Evolutionary conservation across 208 protist genomes (phyloP).

Genomic region (Giardia muris): DNA sequence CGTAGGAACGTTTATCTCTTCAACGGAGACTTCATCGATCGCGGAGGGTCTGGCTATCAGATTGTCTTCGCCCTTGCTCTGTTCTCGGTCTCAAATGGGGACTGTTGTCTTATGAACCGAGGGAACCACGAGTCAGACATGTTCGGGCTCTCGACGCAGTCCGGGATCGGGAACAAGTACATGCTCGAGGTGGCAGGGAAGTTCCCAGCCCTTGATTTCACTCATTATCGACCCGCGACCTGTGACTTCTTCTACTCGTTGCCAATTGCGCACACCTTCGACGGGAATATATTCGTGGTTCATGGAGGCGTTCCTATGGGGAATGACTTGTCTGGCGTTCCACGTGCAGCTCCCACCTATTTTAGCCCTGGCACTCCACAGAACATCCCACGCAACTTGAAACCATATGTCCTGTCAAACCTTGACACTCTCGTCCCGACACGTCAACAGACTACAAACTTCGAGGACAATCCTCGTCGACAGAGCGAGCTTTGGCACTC

Average conservation of each 20-base stretch:
- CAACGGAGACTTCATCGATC: conserved; percentile 30
- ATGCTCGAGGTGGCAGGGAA: conserved; percentile 21
- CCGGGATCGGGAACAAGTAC: background rate
- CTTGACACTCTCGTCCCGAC: background rate
- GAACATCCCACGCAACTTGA: background rate
- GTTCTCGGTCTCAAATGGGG: background rate
- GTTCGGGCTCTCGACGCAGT: conserved; percentile 16
- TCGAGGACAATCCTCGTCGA: conserved; percentile 8
- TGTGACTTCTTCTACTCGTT: conserved; percentile 12
- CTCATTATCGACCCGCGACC: background rate
- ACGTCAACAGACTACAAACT: background rate
- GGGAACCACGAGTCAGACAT: conserved; percentile 33
- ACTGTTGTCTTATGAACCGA: conserved; percentile 9
- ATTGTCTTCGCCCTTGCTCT: conserved; percentile 8
- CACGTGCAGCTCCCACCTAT: background rate
- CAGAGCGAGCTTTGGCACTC: conserved; percentile 12
- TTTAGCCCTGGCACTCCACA: background rate
- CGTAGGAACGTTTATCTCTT: conserved; percentile 15
- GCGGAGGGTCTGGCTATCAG: conserved; percentile 18
- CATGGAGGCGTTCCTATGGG: conserved; percentile 23
- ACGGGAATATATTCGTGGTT: conserved; percentile 16
- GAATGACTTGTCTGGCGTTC: background rate
- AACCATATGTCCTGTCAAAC: background rate
- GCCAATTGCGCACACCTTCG: conserved; percentile 17
- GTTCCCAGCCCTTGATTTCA: background rate